Base-by-base conservation (phyloP, 805 yeast genomes). In the Metschnikowia borealis region DNA sequence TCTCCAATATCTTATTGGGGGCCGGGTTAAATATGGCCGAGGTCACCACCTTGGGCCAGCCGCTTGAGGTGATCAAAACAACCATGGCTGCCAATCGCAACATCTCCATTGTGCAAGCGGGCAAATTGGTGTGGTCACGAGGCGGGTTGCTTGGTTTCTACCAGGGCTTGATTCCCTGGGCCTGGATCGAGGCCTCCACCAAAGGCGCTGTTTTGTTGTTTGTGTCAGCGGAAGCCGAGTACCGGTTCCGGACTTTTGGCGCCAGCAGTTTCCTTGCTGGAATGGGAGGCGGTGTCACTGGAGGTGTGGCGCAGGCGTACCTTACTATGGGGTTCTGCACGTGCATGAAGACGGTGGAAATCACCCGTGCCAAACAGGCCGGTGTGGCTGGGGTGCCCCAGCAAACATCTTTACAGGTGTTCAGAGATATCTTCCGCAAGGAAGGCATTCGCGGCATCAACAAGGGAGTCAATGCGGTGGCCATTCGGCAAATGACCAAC, bases 131-230 rank as follows among this genome's bases (percentile, higher is more conserved):
- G 54, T 89, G 96, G 94, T 79, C 94, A 14, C 83, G 99, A 63
- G 99, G 99, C 57, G 99, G 99, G 47, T 62, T 85, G 15, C 65
- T 81, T 29, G 99, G 98, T 0, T 94, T 91, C 73, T 94, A 91
- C 72, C 99, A 94, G 70, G 99, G 99, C 32, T 78, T 94, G 65
- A 91, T 92, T 57, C 99, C 99, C 43, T 94, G 99, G 99, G 99
- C 98, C 6, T 91, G 98, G 97, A 87, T 94, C 60, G 99, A 92
- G 71, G 99, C 97, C 8, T 87, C 96, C n/a, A 94, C 99, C 35
- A 94, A 94, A 69, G 99, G 99, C 67, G 97, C 98, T 5, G 96
- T 91, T 6, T 76, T 94, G 50, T 77, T 94, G 59, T 94, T 94
- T 62, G 97, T 90, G 33, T 85, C 96, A 42, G 83, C 95, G 42